Base-by-base conservation (phyloP, 352 stramenopile species). In the Phytopythium sindhum region DNA sequence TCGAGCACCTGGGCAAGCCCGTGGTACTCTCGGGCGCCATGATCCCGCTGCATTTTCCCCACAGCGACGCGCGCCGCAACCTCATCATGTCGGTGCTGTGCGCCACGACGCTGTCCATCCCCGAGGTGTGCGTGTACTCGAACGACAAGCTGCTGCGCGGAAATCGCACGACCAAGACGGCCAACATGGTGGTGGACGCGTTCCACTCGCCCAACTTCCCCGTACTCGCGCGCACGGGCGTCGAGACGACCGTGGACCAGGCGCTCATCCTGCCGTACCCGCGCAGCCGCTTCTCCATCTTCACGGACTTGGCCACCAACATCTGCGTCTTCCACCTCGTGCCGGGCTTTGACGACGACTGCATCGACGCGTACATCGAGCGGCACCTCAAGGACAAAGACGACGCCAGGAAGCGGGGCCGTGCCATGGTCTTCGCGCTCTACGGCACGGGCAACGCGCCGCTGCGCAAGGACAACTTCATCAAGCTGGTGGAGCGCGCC, bases 201-300 rank as follows among this genome's bases (percentile, higher is more conserved):
- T 99, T 98, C 87, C 93, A 98, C 67, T 98, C 91, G 59, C 96
- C 96, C 33, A 99, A 99, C 75, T 96, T 98, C 65, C 90, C 95
- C 26, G 83, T 91, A 8, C 78, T 99, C 19, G 96, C 95, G 17
- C 86, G 80, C 19, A 96, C 98, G n/a, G 96, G 93, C 29, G 94
- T 98, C 23, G 91, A 90, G 57, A 97, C 98, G 47, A 88, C 92
- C 8, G 86, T 97, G 53, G 91, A 97, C 67, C 81, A 96, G 54
- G 83, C 94, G 60, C 63, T 98, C 14, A 85, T 96, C 58, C 73
- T 97, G 48, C 89, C 90, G 35, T 96, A 96, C 63, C 86, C 96
- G 26, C 80, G 84, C n/a, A 82, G 86, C 7, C 76, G 86, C 50
- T 96, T 98, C 68, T 80, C 81, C 45, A 75, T 97, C 17, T 95